Percentiles rank a stretch among this genome's conserved stretches.
Evolutionary conservation across 176 grass and related monocot species (phyloP).

Genomic region (Triticum aestivum): IWGSC_CS_RefSeq_v2.1 NC_057802.1:161506874-161507373

Average conservation of each 20-base stretch:
- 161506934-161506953: too few relatives aligned
- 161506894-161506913: too few relatives aligned
- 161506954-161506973: too few relatives aligned
- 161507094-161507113: neutral
- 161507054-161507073: neutral
- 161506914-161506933: too few relatives aligned
- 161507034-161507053: neutral
- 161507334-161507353: conserved; percentile 25
- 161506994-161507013: too few relatives aligned
- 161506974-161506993: too few relatives aligned
- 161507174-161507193: neutral
- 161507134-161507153: neutral
- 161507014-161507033: too few relatives aligned
- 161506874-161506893: too few relatives aligned
- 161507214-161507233: neutral
- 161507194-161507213: neutral
- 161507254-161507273: conserved; percentile 13
- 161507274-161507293: conserved; percentile 11
- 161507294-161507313: conserved; percentile 5
- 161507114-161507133: neutral
- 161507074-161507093: neutral
- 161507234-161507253: conserved; percentile 2
- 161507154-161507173: neutral
- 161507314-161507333: neutral
- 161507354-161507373: conserved; percentile 7